A percentile compares a stretch with the other conserved stretches of the same genome.
These are phyloP conservation scores for Pseudogymnoascus sp. DNA, from an alignment of 2,329 filamentous ascomycete species.

Conservation along the genomic window DNA sequence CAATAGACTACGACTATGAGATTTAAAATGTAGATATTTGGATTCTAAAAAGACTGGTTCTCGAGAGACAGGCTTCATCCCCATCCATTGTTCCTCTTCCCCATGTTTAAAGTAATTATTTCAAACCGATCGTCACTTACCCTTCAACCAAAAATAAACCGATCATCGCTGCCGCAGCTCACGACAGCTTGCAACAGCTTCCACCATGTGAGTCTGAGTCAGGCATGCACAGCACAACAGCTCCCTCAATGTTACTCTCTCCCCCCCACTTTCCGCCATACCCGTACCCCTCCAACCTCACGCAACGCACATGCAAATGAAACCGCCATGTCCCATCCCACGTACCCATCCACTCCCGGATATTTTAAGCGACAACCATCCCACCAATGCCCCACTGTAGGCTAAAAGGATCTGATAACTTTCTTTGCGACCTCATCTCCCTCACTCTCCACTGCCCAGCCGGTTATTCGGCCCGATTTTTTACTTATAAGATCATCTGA, in stretches of 20 bases:
- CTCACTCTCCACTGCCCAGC: background rate
- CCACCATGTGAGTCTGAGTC: background rate
- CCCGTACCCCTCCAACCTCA: background rate
- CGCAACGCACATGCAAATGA: slow-evolving; percentile 7
- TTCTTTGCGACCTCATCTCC: background rate
- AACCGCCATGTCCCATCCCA: background rate
- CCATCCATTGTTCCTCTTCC: background rate
- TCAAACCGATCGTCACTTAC: background rate
- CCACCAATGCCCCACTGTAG: background rate
- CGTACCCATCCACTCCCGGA: background rate
- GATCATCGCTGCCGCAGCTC: background rate
- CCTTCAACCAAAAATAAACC: background rate
- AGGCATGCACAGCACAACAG: background rate
- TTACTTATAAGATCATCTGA: slow-evolving; percentile 6
- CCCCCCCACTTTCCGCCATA: background rate
- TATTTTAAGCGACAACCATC: slow-evolving; percentile 2
- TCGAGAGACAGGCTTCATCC: background rate
- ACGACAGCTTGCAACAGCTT: background rate
- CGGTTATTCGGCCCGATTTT: background rate
- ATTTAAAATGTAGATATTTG: background rate
- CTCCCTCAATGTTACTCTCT: background rate
- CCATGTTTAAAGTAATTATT: background rate
- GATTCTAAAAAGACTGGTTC: background rate
- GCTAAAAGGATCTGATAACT: slow-evolving; percentile 6
- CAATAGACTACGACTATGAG: background rate